Evolutionary conservation across 192 early-diverging fungal species (phyloP), one percentile per base, ranked within the genome.

Genomic region (Coemansia sp.): DNA sequence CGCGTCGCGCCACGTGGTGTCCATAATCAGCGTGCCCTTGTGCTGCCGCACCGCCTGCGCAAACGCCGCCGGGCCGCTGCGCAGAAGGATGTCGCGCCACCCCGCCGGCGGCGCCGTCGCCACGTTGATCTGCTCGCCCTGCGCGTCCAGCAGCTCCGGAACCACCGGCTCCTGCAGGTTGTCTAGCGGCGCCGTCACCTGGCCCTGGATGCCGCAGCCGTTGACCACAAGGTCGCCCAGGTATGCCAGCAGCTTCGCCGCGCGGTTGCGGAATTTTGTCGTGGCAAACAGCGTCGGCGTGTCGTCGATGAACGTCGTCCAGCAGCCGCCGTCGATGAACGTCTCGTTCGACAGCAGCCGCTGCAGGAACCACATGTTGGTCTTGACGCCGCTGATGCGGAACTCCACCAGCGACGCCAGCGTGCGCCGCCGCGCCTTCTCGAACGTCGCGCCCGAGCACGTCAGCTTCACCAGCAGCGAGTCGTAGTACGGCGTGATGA

Each of bases 291-390:
- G 84, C 81, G 91, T 86, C 3, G 96, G 96, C 2, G 94, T 92
- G 75, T 97, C 96, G 72, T 98, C 96, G 67, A 98, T 96, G 59
- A 96, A 98, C 13, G 96, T 98, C 17, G 96, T 98, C 96, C 96
- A 98, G 69, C 92, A 86, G 63, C 84, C 83, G 56, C 94, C 96
- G 34, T 75, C 73, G 40, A 87, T 87, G 61, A 98, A 94, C 4
- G 87, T 87, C 6, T 85, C 84, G 79, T 95, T 87, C 5, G 87
- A 89, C 41, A 98, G 82, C 60, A 98, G 83, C 31, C 90, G 86
- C 76, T 89, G 91, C 44, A 98, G 82, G 82, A 97, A 98, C 55
- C 88, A 87, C 79, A 97, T 92, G 74, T 97, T 98, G 54, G 95
- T 98, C 75, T 98, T 94, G 65, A 98, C 87, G 64, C 96, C 96